Conservation (phyloP, 495 filamentous ascomycete genomes). For the Annulohypoxylon bovei region DNA sequence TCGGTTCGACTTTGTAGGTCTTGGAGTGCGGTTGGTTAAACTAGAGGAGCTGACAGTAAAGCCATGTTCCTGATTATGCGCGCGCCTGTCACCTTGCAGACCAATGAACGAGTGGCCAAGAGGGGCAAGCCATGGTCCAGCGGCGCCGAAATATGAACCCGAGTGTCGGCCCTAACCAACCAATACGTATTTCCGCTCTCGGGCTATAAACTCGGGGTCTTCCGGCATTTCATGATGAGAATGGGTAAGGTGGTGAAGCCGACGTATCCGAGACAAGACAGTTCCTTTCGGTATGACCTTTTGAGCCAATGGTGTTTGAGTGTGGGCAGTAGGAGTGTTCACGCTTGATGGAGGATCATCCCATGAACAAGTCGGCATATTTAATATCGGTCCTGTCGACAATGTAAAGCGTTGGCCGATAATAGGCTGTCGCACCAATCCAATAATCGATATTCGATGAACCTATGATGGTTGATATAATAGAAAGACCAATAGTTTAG, state of each 20-base stretch:
- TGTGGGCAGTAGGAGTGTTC: not conserved
- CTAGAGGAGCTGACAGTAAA: slow-evolving; percentile 3
- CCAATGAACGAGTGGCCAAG: slow-evolving; percentile 12
- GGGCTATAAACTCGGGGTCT: slow-evolving; percentile 22
- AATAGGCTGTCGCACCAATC: slow-evolving; percentile 15
- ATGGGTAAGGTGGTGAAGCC: slow-evolving; percentile 35
- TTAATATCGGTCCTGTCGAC: not conserved
- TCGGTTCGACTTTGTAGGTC: not conserved
- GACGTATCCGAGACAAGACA: slow-evolving; percentile 33
- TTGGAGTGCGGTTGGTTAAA: not conserved
- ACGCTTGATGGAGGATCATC: slow-evolving; percentile 17
- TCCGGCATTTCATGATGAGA: slow-evolving; percentile 27
- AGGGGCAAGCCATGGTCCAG: slow-evolving; percentile 29
- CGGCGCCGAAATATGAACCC: slow-evolving; percentile 37
- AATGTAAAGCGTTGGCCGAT: not conserved
- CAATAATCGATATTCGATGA: slow-evolving; percentile 21
- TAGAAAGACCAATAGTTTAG: not conserved
- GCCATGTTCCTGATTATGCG: slow-evolving; percentile 5
- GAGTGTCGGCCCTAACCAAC: slow-evolving; percentile 36
- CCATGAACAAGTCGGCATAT: slow-evolving; percentile 37
- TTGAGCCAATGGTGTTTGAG: slow-evolving; percentile 1
- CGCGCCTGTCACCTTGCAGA: slow-evolving; percentile 12
- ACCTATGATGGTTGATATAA: not conserved
- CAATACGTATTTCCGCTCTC: slow-evolving; percentile 36
- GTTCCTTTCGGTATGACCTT: slow-evolving; percentile 35